Evolutionary conservation across 1,284 basidiomycete genomes (phyloP), one percentile per base, ranked within the genome.

Genomic region (Cutaneotrichosporon sp.): DNA sequence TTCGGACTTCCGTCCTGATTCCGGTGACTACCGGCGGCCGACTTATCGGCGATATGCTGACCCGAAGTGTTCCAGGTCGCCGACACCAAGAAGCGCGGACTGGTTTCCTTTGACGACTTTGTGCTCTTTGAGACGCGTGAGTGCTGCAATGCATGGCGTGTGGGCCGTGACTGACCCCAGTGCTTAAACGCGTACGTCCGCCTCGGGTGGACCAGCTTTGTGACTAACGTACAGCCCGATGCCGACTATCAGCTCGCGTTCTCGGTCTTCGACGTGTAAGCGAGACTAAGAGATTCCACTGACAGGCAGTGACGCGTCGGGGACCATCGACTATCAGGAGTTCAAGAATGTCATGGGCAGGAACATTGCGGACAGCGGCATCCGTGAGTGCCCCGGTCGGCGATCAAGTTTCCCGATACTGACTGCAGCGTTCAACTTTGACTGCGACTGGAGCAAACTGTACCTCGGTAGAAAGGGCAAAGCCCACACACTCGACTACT

Each of bases 191-290:
- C 35, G 70, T 72, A 51, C 58, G 33, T 49, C 29, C 27, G 37
- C 22, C 11, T 6, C 12, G 38, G 35, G 34, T 19, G 25, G 34
- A 17, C 29, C 17, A 10, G 14, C n/a, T 10, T 38, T 11, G 5
- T 14, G 11, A 25, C 49, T 50, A 17, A 54, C 45, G 16, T n/a
- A 74, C 80, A 90, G 64, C 87, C 90, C 38, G 90, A 94, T 75
- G 90, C 91, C 31, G 90, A 93, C 71, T 92, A 93, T 74, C 89
- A 88, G 82, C 91, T 96, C 71, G 92, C 92, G 24, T 97, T 97
- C 79, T 85, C 88, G 69, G 93, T 90, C 70, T 97, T 97, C 71
- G 92, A 97, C 75, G 85, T 86, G 90, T 91, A 76, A 68, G 88
- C 48, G n/a, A n/a, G n/a, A n/a, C n/a, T n/a, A n/a, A 10, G 44